These are phyloP conservation scores for Penicillium lividum DNA, from an alignment of 495 filamentous ascomycete genomes.

Conservation along the genomic window DNA sequence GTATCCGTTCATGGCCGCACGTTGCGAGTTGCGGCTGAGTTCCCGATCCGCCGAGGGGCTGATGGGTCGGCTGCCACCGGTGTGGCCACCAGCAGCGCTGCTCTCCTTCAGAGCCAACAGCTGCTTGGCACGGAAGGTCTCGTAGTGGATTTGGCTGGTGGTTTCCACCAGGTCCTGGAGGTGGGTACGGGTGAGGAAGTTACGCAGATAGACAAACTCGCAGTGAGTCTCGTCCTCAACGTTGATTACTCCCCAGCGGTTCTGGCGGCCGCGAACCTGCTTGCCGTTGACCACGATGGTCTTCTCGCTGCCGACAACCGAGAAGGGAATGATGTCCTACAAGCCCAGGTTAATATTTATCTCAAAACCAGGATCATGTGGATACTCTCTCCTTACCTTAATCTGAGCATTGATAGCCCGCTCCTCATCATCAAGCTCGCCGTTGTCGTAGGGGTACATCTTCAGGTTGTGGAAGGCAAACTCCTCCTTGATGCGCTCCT, in stretches of 20 bases:
- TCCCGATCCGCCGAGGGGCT: constrained; percentile 91
- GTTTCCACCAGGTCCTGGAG: constrained; percentile 98
- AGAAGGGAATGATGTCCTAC: constrained; percentile 93
- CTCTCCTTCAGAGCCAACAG: constrained; percentile 96
- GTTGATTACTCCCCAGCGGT: constrained; percentile 99
- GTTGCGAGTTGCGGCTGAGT: constrained; percentile 92
- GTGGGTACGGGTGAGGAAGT: constrained; percentile 97
- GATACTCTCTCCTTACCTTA: constrained; percentile 61
- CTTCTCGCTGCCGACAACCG: constrained; percentile 96
- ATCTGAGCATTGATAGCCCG: constrained; percentile 89
- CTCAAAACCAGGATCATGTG: background rate
- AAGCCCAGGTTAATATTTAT: background rate
- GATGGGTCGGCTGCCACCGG: constrained; percentile 81
- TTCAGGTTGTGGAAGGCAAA: constrained; percentile 99
- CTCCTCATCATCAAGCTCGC: constrained; percentile 97
- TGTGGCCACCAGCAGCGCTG: constrained; percentile 77
- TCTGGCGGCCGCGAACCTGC: constrained; percentile 96
- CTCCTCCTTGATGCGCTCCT: constrained; percentile 99
- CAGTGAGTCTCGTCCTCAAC: constrained; percentile 99
- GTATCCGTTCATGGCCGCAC: constrained; percentile 98
- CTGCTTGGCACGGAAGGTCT: constrained; percentile 99
- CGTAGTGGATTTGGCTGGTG: constrained; percentile 99
- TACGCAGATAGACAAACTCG: constrained; percentile 96
- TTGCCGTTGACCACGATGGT: constrained; percentile 96
- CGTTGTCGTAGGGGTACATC: constrained; percentile 99